phyloP scores from a whole-genome alignment of 1,139 yeast species.

The Casaregolazyma suthepensis region DNA sequence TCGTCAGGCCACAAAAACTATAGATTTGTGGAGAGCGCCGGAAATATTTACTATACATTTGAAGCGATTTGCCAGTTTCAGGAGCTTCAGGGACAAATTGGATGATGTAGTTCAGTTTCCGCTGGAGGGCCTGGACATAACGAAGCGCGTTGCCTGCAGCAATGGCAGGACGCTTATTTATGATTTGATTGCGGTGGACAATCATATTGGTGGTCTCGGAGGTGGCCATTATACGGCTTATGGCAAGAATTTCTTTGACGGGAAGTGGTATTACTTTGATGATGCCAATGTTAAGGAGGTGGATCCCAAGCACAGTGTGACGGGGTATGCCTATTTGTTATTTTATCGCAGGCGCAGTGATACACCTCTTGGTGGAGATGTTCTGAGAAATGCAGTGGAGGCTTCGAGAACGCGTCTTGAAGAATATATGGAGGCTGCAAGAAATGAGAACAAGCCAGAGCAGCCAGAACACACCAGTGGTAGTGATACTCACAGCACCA shows the following conservation, averaged over 20 bases:
- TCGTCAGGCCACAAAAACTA: slow-evolving; percentile 83
- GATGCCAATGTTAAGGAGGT: slow-evolving; percentile 46
- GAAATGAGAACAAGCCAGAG: neutral
- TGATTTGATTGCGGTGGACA: slow-evolving; percentile 88
- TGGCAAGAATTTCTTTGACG: slow-evolving; percentile 71
- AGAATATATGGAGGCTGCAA: neutral
- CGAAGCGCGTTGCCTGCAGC: slow-evolving; percentile 42
- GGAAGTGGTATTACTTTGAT: slow-evolving; percentile 84
- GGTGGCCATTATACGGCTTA: slow-evolving; percentile 97
- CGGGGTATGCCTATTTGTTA: slow-evolving; percentile 80
- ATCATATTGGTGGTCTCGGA: slow-evolving; percentile 93
- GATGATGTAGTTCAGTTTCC: slow-evolving; percentile 85
- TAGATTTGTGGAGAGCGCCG: slow-evolving; percentile 88
- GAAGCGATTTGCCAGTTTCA: slow-evolving; percentile 81
- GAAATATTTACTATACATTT: slow-evolving; percentile 85
- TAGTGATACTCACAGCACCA: slow-evolving; percentile 1
- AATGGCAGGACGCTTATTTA: slow-evolving; percentile 45
- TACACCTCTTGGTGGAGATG: slow-evolving; percentile 10
- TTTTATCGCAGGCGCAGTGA: slow-evolving; percentile 56
- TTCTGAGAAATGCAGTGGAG: slow-evolving; percentile 3
- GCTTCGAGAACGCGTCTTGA: slow-evolving; percentile 3
- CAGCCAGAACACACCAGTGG: neutral
- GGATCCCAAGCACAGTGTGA: slow-evolving; percentile 54
- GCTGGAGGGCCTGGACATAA: slow-evolving; percentile 70
- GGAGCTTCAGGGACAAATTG: slow-evolving; percentile 85